Conservation (phyloP, 2,329 filamentous ascomycete species). For the Bertia moriformis region DNA sequence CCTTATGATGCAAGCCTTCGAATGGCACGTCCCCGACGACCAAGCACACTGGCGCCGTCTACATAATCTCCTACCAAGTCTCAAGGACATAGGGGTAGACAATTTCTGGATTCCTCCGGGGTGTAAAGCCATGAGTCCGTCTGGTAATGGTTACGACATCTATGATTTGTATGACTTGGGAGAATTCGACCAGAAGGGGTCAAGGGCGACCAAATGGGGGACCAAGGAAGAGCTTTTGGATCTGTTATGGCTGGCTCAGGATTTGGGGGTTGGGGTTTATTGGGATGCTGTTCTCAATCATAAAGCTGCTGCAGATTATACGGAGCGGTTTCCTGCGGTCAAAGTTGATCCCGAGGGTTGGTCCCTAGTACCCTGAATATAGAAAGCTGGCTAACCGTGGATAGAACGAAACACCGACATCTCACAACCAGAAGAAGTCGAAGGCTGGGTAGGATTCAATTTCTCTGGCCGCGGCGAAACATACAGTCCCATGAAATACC, state of each 20-base stretch:
- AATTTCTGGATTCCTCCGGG: conserved; percentile 59
- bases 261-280: conserved; percentile 43
- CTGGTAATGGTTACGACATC: conserved; percentile 53
- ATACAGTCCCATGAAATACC: conserved; percentile 51
- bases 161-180: conserved; percentile 61
- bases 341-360: conserved; percentile 39
- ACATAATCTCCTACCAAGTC: conserved; percentile 32
- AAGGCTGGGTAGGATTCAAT: conserved; percentile 57
- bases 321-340: conserved; percentile 45
- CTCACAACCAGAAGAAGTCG: conserved; percentile 46
- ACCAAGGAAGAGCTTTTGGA: conserved; percentile 43
- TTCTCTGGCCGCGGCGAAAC: conserved; percentile 47
- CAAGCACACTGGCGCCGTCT: conserved; percentile 50
- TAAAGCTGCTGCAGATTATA: conserved; percentile 57
- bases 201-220: conserved; percentile 55
- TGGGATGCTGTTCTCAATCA: conserved; percentile 67
- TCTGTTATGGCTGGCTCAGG: conserved; percentile 34
- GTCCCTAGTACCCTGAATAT: not conserved
- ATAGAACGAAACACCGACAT: conserved; percentile 39
- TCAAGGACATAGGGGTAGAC: conserved; percentile 48
- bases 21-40: conserved; percentile 58
- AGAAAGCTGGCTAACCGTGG: not conserved
- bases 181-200: conserved; percentile 61
- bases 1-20: conserved; percentile 57
- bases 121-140: conserved; percentile 5